Percentiles rank a stretch among this genome's conserved stretches.
Conservation (phyloP, 2,329 filamentous ascomycete species). For the Paecilomyces sp. region DNA sequence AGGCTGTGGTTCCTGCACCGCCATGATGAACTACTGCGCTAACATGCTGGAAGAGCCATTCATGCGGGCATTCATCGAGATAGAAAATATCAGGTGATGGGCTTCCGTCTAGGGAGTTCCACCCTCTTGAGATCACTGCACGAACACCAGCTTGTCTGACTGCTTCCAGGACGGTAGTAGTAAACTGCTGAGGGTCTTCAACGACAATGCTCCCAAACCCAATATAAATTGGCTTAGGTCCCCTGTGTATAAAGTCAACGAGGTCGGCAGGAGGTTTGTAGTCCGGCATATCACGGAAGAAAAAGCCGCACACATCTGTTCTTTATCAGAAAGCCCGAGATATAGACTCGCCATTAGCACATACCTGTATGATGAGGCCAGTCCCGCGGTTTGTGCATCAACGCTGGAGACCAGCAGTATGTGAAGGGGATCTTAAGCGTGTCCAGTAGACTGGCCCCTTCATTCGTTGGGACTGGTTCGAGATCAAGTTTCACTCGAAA, state of each 20-base stretch:
- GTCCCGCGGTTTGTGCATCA: conserved; percentile 32
- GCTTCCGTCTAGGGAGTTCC: conserved; percentile 44
- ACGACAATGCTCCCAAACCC: conserved; percentile 53
- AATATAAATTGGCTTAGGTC: conserved; percentile 47
- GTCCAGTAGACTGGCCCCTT: conserved; percentile 21
- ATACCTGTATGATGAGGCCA: conserved; percentile 18
- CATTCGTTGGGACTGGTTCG: conserved; percentile 20
- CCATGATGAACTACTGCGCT: conserved; percentile 52
- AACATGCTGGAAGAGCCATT: conserved; percentile 53
- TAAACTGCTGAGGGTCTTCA: conserved; percentile 41
- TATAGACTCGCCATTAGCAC: not conserved
- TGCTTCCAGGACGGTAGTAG: conserved; percentile 41
- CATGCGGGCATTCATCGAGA: conserved; percentile 50
- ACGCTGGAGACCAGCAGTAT: conserved; percentile 41
- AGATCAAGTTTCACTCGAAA: conserved; percentile 30
- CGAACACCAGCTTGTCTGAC: conserved; percentile 41
- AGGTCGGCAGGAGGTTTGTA: conserved; percentile 36
- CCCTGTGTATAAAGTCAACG: conserved; percentile 37
- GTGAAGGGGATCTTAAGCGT: conserved; percentile 35
- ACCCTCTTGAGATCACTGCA: conserved; percentile 50
- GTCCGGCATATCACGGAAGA: conserved; percentile 26
- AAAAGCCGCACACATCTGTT: conserved; percentile 39
- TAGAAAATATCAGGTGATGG: conserved; percentile 37
- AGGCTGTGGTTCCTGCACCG: conserved; percentile 53
- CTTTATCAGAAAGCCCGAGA: conserved; percentile 14